These are phyloP conservation scores for Cinchona pubescens DNA, from an alignment of 257 asterid genomes.

Conservation along the genomic window DNA sequence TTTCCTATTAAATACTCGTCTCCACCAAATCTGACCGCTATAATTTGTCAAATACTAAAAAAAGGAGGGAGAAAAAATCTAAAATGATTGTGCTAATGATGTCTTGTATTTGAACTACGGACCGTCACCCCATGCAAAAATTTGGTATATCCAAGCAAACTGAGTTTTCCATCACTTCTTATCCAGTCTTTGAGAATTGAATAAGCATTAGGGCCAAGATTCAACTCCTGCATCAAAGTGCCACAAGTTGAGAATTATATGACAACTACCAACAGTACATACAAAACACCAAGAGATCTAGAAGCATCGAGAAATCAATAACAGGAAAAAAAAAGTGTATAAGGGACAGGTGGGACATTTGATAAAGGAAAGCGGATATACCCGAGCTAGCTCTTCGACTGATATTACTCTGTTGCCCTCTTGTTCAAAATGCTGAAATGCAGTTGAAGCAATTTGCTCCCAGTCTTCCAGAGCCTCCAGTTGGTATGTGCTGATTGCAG, in stretches of 20 bases:
- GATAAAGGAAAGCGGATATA: slow-evolving; percentile 18
- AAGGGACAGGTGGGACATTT: too few species aligned
- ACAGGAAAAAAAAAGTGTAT: background rate
- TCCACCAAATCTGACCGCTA: background rate
- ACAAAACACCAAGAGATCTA: background rate
- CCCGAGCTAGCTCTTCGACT: slow-evolving; percentile 83
- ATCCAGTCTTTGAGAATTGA: slow-evolving; percentile 76
- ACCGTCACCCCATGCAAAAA: slow-evolving; percentile 90
- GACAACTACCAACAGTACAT: background rate
- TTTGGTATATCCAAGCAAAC: slow-evolving; percentile 76
- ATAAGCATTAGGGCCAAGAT: slow-evolving; percentile 70
- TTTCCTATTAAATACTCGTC: background rate
- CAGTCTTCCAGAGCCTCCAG: slow-evolving; percentile 76
- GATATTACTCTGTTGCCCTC: slow-evolving; percentile 86
- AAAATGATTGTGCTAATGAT: slow-evolving; percentile 33
- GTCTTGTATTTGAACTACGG: slow-evolving; percentile 71
- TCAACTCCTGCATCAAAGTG: slow-evolving; percentile 58
- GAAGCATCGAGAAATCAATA: background rate
- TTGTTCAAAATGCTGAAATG: slow-evolving; percentile 66
- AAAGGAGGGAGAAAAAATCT: background rate
- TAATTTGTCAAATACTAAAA: background rate
- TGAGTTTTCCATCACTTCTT: slow-evolving; percentile 67
- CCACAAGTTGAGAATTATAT: background rate
- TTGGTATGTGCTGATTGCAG: slow-evolving; percentile 84
- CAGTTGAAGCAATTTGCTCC: slow-evolving; percentile 75